A percentile compares a stretch with the other conserved stretches of the same genome.
Conservation (phyloP, 2,329 filamentous ascomycete genomes). For the Sphaerulina populicola region DNA sequence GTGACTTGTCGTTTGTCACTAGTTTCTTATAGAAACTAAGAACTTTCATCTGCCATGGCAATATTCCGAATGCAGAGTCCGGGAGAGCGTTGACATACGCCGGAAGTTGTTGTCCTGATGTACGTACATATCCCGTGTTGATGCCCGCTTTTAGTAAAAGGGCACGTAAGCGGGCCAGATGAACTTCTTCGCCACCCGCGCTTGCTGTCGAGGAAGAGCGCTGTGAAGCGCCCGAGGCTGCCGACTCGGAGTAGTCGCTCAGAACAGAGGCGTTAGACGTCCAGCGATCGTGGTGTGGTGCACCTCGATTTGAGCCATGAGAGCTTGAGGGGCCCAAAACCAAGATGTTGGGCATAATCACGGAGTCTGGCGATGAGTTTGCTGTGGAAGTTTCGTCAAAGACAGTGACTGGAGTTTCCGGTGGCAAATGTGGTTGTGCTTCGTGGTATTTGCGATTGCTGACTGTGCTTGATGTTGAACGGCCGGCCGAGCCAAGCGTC, state of each 20-base stretch:
- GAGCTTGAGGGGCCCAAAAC: conserved; percentile 63
- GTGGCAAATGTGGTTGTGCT: conserved; percentile 42
- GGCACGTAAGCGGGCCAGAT: conserved; percentile 67
- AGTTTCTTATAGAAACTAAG: conserved; percentile 74
- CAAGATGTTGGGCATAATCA: conserved; percentile 73
- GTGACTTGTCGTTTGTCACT: conserved; percentile 62
- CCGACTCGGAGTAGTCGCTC: conserved; percentile 67
- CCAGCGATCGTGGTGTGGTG: conserved; percentile 61
- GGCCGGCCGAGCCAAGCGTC: conserved; percentile 21
- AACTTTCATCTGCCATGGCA: conserved; percentile 61
- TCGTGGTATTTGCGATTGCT: conserved; percentile 41
- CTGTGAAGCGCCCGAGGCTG: conserved; percentile 45
- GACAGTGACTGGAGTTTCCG: conserved; percentile 89
- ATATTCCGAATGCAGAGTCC: conserved; percentile 66
- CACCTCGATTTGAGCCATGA: conserved; percentile 30
- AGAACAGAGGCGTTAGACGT: conserved; percentile 67
- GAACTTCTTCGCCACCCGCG: conserved; percentile 61
- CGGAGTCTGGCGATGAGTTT: conserved; percentile 66
- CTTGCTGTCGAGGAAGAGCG: conserved; percentile 65
- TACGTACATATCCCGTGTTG: conserved; percentile 69
- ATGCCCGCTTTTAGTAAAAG: conserved; percentile 77
- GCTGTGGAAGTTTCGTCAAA: conserved; percentile 74
- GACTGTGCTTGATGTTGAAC: conserved; percentile 41
- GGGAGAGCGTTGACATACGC: conserved; percentile 69
- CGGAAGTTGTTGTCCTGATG: conserved; percentile 51